Percentiles rank a stretch among this genome's conserved stretches.
These are phyloP conservation scores for Medicago arabica DNA, from an alignment of 306 rosid species.

Conservation along the genomic window DNA sequence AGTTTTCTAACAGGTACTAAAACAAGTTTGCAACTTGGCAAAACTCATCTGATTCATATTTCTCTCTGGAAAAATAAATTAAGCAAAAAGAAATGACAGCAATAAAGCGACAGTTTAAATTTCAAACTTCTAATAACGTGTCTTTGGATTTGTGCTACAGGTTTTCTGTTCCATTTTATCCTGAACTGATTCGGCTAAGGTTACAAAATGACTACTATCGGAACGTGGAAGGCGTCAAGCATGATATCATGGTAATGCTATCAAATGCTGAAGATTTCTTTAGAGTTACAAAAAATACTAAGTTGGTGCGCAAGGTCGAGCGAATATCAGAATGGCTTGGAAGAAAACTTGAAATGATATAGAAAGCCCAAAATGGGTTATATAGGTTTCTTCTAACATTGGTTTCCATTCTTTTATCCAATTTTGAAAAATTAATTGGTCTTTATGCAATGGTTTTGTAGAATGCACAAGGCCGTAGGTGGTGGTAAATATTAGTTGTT, in stretches of 20 bases:
- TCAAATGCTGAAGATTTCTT: slow-evolving; percentile 58
- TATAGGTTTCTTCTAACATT: slow-evolving; percentile 44
- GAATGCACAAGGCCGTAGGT: slow-evolving; percentile 45
- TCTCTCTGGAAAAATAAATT: slow-evolving; percentile 20
- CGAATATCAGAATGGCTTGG: slow-evolving; percentile 55
- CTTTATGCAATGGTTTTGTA: slow-evolving; percentile 37
- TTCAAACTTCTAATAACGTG: slow-evolving; percentile 19
- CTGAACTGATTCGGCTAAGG: slow-evolving; percentile 68
- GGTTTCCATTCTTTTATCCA: slow-evolving; percentile 54
- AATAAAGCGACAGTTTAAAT: not conserved
- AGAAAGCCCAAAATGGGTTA: slow-evolving; percentile 43
- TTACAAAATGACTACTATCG: slow-evolving; percentile 71
- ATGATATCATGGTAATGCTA: slow-evolving; percentile 70
- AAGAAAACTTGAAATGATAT: slow-evolving; percentile 65
- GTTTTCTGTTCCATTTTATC: slow-evolving; percentile 68
- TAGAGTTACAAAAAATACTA: slow-evolving; percentile 40
- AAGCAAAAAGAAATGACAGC: slow-evolving; percentile 19
- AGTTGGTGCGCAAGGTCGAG: slow-evolving; percentile 46
- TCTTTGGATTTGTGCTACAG: slow-evolving; percentile 56
- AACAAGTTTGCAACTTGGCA: slow-evolving; percentile 30
- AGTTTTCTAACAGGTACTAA: slow-evolving; percentile 75
- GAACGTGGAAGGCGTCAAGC: slow-evolving; percentile 69
- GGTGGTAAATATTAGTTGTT: slow-evolving; percentile 40
- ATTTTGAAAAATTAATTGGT: slow-evolving; percentile 45
- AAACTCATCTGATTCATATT: slow-evolving; percentile 18